These are phyloP conservation scores for Meyerozyma elateridarum DNA, from an alignment of 1,139 yeast species.

Conservation along the genomic window DNA sequence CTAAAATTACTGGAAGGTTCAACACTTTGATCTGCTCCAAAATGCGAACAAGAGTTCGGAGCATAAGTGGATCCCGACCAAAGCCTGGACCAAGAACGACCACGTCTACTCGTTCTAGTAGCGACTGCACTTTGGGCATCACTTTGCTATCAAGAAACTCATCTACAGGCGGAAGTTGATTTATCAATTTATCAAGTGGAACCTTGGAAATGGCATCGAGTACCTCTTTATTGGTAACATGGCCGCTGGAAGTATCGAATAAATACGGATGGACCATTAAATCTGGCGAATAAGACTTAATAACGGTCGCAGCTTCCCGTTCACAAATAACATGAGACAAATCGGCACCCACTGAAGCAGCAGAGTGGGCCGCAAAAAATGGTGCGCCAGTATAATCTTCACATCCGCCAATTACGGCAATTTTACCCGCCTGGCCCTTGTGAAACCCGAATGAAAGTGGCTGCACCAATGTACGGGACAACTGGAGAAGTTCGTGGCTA, in stretches of 20 bases:
- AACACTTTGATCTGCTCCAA: constrained; percentile 51
- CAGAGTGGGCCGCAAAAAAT: constrained; percentile 79
- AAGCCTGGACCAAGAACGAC: constrained; percentile 92
- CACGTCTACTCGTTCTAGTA: constrained; percentile 69
- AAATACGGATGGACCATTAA: constrained; percentile 95
- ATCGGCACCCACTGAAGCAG: constrained; percentile 84
- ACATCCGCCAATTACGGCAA: constrained; percentile 89
- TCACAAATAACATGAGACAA: constrained; percentile 87
- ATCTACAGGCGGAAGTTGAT: constrained; percentile 15
- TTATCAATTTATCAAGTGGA: constrained; percentile 19
- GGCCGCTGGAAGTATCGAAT: constrained; percentile 23
- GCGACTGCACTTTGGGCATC: constrained; percentile 48
- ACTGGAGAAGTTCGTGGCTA: constrained; percentile 43
- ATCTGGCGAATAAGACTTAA: constrained; percentile 87
- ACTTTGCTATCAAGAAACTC: constrained; percentile 37
- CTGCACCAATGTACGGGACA: constrained; percentile 60
- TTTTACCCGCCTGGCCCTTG: constrained; percentile 90
- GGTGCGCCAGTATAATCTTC: constrained; percentile 98
- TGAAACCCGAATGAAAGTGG: constrained; percentile 70
- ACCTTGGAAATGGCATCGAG: constrained; percentile 14
- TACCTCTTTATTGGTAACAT: constrained; percentile 10
- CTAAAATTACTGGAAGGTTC: constrained; percentile 67
- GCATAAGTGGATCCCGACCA: constrained; percentile 75
- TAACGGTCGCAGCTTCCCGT: constrained; percentile 67
- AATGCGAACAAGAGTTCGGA: constrained; percentile 52